Base-by-base conservation (phyloP, 2,329 filamentous ascomycete species). In the Fusarium liriodendri region DNA sequence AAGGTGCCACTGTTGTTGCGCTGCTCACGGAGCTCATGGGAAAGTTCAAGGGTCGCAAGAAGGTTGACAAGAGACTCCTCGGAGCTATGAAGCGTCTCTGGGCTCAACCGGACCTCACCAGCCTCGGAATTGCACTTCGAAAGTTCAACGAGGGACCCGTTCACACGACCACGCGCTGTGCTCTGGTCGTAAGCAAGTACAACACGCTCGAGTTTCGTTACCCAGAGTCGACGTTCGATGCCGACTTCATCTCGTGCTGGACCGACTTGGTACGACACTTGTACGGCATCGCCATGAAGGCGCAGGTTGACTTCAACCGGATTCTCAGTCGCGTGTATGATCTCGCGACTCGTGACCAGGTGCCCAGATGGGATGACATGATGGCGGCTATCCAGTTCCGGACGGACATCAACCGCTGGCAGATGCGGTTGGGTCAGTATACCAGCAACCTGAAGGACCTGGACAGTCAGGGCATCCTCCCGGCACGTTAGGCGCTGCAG, bases 161-260 rank as follows among this genome's bases (percentile, higher is more conserved):
- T 4, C 76, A 74, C 61, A 78, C 76, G 16, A 78, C 76, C 6
- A 67, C 63, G 10, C 72, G 72, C 13, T 80, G 78, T 61, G 78
- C 63, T 3, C 52, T 80, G 4, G 79, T 72, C n/a, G 62, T 79
- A 2, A 73, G 76, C 20, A 72, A 69, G 45, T 75, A 78, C 58
- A 57, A 76, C 29, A 80, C 77, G 0, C 20, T 78, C 16, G 78
- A 80, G 66, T 80, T 80, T 25, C 76, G 79, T 33, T 80, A 80
- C 42, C 76, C 77, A 27, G 78, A 79, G 22, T 72, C 76, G 14
- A 73, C 57, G 10, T 79, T 79, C 55, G 76, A 80, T 29, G 63
- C 70, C 4, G 70, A 76, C 13, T 80, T 72, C 65, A 69, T 80
- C 35, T 60, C 69, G 7, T 54, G 75, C 40, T 80, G 79, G 79